Percentiles rank a stretch among this genome's conserved stretches.
Evolutionary conservation across 495 filamentous ascomycete genomes (phyloP).

Genomic region (Filosporella fistucella): DNA sequence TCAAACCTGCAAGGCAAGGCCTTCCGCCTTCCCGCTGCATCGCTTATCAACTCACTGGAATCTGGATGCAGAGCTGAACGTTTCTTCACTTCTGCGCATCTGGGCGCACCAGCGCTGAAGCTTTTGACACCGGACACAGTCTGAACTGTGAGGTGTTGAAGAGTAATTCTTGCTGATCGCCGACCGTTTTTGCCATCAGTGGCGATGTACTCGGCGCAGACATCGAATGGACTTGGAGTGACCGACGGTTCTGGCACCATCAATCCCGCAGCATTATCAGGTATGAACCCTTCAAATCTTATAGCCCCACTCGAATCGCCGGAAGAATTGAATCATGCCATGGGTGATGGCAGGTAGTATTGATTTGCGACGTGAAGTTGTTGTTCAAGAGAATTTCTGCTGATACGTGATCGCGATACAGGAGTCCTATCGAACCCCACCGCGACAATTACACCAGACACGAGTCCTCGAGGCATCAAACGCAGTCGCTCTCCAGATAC

Average conservation of each 20-base stretch:
- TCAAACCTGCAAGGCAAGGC: background rate
- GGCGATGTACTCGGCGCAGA: slow-evolving; percentile 51
- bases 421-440: slow-evolving; percentile 28
- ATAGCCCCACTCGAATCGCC: slow-evolving; percentile 2
- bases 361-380: no score
- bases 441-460: slow-evolving; percentile 43
- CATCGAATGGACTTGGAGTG: slow-evolving; percentile 57
- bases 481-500: slow-evolving; percentile 81
- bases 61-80: slow-evolving; percentile 2
- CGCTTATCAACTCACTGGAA: background rate
- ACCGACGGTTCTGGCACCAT: slow-evolving; percentile 75
- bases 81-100: slow-evolving; percentile 4
- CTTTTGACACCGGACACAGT: slow-evolving; percentile 1
- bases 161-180: no score
- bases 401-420: no score
- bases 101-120: slow-evolving; percentile 18
- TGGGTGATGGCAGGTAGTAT: slow-evolving; percentile 12
- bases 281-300: slow-evolving; percentile 25
- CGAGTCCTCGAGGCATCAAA: slow-evolving; percentile 75
- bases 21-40: background rate
- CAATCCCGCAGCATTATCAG: slow-evolving; percentile 59
- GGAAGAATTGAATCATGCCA: slow-evolving; percentile 1
- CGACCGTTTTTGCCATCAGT: slow-evolving; percentile 21
- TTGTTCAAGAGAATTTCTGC: no score
- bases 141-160: slow-evolving; percentile 9